Evolutionary conservation across 495 filamentous ascomycete species (phyloP).

Genomic region (Lophium mytilinum): DNA sequence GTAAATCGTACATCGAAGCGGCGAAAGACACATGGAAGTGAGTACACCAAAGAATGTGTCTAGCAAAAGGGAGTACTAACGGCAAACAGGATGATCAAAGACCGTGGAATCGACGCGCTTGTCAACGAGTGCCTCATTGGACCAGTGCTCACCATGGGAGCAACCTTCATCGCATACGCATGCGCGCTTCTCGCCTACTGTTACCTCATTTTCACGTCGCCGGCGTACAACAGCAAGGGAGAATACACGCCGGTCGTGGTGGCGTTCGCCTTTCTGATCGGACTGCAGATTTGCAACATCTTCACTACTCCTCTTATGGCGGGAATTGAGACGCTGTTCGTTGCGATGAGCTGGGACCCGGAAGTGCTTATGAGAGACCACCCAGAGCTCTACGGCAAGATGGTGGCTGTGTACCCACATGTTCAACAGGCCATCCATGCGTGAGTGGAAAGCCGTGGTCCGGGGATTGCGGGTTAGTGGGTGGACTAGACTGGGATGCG

Average conservation of each 20-base stretch:
- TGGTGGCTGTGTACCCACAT: constrained; percentile 73
- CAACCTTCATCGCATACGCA: constrained; percentile 72
- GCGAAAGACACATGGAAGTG: constrained; percentile 80
- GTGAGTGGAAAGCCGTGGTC: constrained; percentile 20
- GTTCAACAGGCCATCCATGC: constrained; percentile 67
- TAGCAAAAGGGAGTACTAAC: too few species aligned
- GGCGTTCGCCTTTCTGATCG: constrained; percentile 76
- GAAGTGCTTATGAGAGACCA: constrained; percentile 77
- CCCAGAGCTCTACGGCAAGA: constrained; percentile 65
- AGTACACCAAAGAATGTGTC: constrained; percentile 12
- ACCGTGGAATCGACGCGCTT: constrained; percentile 82
- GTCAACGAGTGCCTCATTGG: constrained; percentile 87
- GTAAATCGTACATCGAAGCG: constrained; percentile 72
- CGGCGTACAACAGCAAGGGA: constrained; percentile 64
- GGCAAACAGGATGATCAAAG: constrained; percentile 61
- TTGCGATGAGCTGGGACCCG: constrained; percentile 85
- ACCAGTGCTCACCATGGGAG: constrained; percentile 82
- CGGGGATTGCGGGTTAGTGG: neutral
- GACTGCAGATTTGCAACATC: constrained; percentile 78
- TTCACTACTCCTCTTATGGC: constrained; percentile 62
- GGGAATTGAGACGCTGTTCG: constrained; percentile 75
- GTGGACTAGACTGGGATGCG: neutral
- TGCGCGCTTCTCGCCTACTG: constrained; percentile 75
- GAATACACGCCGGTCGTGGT: constrained; percentile 70
- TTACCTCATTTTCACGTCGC: constrained; percentile 72